Evolutionary conservation across 23 red algal species (phyloP).

Genomic region (Gracilaria domingensis): DNA sequence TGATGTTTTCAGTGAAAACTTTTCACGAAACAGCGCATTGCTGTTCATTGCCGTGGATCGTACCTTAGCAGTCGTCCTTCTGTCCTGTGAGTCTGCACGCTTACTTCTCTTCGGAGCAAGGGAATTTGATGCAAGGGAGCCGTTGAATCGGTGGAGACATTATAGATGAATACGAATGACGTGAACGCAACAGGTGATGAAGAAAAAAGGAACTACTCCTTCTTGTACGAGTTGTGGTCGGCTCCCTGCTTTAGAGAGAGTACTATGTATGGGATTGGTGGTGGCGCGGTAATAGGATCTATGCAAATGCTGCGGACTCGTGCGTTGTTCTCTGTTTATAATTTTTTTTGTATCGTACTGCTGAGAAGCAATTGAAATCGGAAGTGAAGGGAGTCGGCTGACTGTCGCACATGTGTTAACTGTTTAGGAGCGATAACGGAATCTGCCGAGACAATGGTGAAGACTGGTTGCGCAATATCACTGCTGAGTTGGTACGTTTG

Average conservation of each 20-base stretch:
- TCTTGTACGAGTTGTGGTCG: conserved; percentile 48
- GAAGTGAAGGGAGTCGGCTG: too few species aligned
- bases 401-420: not conserved
- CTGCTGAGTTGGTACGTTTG: conserved; percentile 60
- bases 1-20: too few species aligned
- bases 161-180: not conserved
- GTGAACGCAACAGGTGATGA: not conserved
- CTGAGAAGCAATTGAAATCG: too few species aligned
- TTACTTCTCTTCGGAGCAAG: too few species aligned
- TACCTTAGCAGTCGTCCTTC: too few species aligned
- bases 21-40: too few species aligned
- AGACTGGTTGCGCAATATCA: conserved; percentile 55
- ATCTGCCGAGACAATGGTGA: conserved; percentile 63
- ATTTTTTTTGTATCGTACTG: not conserved
- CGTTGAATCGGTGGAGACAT: not conserved
- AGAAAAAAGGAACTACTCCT: not conserved
- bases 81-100: too few species aligned
- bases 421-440: conserved; percentile 18
- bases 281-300: conserved; percentile 46
- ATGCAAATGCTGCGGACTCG: conserved; percentile 23
- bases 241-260: conserved; percentile 61
- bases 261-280: conserved; percentile 41
- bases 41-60: too few species aligned
- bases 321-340: not conserved
- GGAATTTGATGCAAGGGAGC: not conserved